A percentile compares a stretch with the other conserved stretches of the same genome.
Conservation (phyloP, 352 stramenopile species). For the Pythium sp. region DNA sequence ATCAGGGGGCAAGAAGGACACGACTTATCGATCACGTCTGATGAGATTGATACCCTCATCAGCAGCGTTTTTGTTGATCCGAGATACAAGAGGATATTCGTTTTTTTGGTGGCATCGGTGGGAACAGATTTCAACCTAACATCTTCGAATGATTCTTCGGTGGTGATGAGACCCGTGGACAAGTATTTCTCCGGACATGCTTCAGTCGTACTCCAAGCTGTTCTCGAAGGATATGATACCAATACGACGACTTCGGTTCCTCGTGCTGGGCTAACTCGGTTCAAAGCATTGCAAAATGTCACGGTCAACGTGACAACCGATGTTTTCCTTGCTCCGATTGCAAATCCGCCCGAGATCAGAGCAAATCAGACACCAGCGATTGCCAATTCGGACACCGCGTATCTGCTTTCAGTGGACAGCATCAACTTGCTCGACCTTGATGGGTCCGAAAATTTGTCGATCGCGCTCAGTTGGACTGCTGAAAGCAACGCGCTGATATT, state of each 20-base stretch:
- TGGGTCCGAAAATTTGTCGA: constrained; percentile 21
- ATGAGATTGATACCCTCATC: too few species aligned
- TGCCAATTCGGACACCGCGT: constrained; percentile 6
- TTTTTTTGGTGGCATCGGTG: too few species aligned
- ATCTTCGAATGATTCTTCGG: too few species aligned
- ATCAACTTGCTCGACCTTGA: constrained; percentile 24
- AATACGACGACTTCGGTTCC: background rate
- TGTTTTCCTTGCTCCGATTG: constrained; percentile 22
- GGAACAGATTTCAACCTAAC: too few species aligned
- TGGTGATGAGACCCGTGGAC: too few species aligned
- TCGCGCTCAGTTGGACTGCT: constrained; percentile 1
- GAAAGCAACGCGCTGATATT: constrained; percentile 14
- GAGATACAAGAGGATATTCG: too few species aligned
- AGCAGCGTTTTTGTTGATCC: too few species aligned
- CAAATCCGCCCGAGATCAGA: constrained; percentile 14
- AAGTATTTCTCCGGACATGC: too few species aligned
- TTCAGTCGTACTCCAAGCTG: too few species aligned
- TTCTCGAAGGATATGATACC: constrained; percentile 8
- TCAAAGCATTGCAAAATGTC: constrained; percentile 16
- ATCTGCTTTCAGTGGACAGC: constrained; percentile 13
- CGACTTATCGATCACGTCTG: too few species aligned
- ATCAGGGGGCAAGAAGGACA: too few species aligned
- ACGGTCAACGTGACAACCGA: constrained; percentile 21
- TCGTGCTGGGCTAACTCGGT: background rate
- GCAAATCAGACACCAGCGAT: background rate